Percentiles rank a stretch among this genome's conserved stretches.
These are phyloP conservation scores for Lipomyces japonicus DNA, from an alignment of 805 yeast genomes.

Conservation along the genomic window DNA sequence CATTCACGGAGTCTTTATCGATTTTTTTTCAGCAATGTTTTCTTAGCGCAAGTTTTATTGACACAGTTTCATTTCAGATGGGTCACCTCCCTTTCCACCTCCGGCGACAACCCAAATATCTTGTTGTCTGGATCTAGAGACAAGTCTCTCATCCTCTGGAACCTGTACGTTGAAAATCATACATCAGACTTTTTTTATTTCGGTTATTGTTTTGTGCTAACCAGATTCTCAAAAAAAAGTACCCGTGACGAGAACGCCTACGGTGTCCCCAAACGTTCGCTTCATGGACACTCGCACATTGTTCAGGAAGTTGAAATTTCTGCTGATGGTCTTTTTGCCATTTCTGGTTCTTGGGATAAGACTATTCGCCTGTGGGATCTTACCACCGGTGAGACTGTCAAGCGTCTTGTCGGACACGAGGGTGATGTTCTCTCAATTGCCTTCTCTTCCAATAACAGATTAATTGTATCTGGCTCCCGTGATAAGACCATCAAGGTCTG, in stretches of 20 bases:
- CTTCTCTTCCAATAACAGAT: slow-evolving; percentile 93
- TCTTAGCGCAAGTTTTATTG: neutral
- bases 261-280: slow-evolving; percentile 97
- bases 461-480: slow-evolving; percentile 97
- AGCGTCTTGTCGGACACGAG: slow-evolving; percentile 96
- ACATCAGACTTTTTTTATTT: slow-evolving; percentile 39
- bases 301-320: slow-evolving; percentile 97
- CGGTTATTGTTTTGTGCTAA: neutral
- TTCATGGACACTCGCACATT: slow-evolving; percentile 98
- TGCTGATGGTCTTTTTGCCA: slow-evolving; percentile 95
- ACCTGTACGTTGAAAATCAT: slow-evolving; percentile 46
- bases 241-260: slow-evolving; percentile 93
- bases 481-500: slow-evolving; percentile 99
- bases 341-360: slow-evolving; percentile 99
- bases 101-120: slow-evolving; percentile 96
- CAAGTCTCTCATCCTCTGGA: slow-evolving; percentile 97
- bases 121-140: slow-evolving; percentile 98
- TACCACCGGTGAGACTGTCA: slow-evolving; percentile 86
- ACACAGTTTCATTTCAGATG: slow-evolving; percentile 44
- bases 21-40: no score
- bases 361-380: slow-evolving; percentile 98
- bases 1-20: no score
- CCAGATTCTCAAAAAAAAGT: neutral
- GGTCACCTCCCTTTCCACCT: slow-evolving; percentile 98
- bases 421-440: slow-evolving; percentile 97